phyloP scores from a whole-genome alignment of 306 rosid species.

The Sesbania bispinosa region DNA sequence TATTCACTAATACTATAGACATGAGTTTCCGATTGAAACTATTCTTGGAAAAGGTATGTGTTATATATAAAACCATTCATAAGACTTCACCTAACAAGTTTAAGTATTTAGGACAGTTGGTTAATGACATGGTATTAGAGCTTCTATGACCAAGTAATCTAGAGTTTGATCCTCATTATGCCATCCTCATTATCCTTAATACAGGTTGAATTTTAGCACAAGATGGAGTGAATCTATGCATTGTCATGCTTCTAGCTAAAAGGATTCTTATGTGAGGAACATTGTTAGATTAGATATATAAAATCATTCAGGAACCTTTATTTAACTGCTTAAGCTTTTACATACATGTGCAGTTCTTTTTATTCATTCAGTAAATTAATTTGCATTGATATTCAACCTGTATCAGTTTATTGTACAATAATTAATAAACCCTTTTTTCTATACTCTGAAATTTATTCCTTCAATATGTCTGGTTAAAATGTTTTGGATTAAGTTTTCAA shows the following conservation, averaged over 20 bases:
- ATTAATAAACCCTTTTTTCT: not conserved
- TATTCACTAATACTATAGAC: constrained; percentile 83
- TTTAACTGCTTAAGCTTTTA: not conserved
- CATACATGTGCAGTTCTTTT: constrained; percentile 1
- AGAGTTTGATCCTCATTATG: not conserved
- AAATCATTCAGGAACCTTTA: constrained; percentile 2
- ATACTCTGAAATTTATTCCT: not conserved
- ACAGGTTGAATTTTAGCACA: not conserved
- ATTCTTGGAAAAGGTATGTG: constrained; percentile 81
- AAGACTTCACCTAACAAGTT: not conserved
- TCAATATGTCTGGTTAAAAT: not conserved
- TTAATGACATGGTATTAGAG: not conserved
- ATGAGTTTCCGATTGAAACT: constrained; percentile 78
- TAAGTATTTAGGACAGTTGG: not conserved
- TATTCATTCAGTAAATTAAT: not conserved
- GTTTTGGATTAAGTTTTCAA: not conserved
- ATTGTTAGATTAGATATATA: not conserved
- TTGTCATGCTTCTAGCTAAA: not conserved
- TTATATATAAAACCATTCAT: not conserved
- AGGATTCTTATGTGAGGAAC: not conserved
- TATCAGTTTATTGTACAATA: not conserved
- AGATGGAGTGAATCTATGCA: not conserved
- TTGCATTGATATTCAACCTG: not conserved
- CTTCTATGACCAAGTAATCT: not conserved
- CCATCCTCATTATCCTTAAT: not conserved